Conservation (phyloP, 1,284 basidiomycete genomes). For the Fereydounia khargensis region DNA sequence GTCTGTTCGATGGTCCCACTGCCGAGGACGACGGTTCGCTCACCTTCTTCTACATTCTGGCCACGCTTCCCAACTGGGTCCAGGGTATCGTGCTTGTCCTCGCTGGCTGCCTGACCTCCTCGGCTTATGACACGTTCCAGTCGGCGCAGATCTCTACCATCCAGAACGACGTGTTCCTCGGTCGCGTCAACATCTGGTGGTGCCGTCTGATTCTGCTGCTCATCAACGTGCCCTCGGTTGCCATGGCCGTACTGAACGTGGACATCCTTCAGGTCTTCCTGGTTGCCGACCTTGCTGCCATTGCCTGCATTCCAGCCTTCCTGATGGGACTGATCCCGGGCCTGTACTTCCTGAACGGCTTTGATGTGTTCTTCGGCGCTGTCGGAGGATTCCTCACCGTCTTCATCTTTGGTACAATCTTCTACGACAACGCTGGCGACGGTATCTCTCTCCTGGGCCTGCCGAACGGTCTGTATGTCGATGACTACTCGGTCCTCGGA, state of each 20-base stretch:
- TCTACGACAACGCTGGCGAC: slow-evolving; percentile 39
- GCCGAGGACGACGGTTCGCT: slow-evolving; percentile 47
- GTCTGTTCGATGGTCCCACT: slow-evolving; percentile 42
- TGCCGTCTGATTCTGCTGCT: slow-evolving; percentile 47
- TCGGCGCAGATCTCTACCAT: slow-evolving; percentile 57
- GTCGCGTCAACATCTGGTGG: slow-evolving; percentile 56
- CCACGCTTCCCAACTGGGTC: slow-evolving; percentile 53
- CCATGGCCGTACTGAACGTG: slow-evolving; percentile 51
- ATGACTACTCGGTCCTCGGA: slow-evolving; percentile 53
- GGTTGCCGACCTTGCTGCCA: slow-evolving; percentile 53
- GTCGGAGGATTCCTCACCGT: slow-evolving; percentile 56
- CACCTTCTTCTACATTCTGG: slow-evolving; percentile 52
- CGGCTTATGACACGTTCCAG: slow-evolving; percentile 58
- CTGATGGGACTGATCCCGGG: slow-evolving; percentile 48
- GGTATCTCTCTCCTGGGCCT: slow-evolving; percentile 48
- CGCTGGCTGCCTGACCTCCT: slow-evolving; percentile 50
- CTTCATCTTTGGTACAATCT: slow-evolving; percentile 53
- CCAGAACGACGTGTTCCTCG: slow-evolving; percentile 55
- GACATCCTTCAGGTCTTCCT: slow-evolving; percentile 57
- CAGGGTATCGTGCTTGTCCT: slow-evolving; percentile 53
- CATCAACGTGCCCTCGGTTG: slow-evolving; percentile 53
- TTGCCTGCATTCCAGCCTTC: slow-evolving; percentile 50
- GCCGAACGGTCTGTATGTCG: slow-evolving; percentile 51
- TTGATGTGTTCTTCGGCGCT: slow-evolving; percentile 55
- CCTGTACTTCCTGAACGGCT: slow-evolving; percentile 52